These are phyloP conservation scores for Odonthalia washingtoniensis DNA, from an alignment of 31 red algal genomes.

Conservation along the genomic window DNA sequence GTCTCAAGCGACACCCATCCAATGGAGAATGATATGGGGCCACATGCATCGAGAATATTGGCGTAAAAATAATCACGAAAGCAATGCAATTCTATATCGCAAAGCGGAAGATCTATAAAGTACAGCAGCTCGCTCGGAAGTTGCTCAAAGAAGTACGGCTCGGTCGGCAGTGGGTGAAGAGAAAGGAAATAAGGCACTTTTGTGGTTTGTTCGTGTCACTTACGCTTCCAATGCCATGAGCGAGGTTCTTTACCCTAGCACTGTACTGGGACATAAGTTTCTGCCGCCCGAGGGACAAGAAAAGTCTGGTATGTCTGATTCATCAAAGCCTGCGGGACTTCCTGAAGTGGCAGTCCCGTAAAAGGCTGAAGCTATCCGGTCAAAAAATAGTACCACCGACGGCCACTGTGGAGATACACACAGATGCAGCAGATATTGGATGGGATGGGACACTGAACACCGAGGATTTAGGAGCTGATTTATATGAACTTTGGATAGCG, in stretches of 20 bases:
- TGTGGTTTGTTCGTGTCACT: slow-evolving; percentile 45
- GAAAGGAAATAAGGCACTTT: slow-evolving; percentile 6
- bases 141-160: slow-evolving; percentile 13
- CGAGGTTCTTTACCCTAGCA: slow-evolving; percentile 39
- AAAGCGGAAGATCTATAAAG: slow-evolving; percentile 3
- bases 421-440: slow-evolving; percentile 29
- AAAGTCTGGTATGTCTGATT: slow-evolving; percentile 1
- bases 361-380: neutral
- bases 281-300: neutral
- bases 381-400: neutral
- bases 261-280: slow-evolving; percentile 34
- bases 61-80: slow-evolving; percentile 19
- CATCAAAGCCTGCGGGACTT: slow-evolving; percentile 47
- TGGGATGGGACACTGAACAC: slow-evolving; percentile 40
- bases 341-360: neutral
- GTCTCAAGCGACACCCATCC: slow-evolving; percentile 39
- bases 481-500: neutral
- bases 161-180: neutral
- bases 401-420: slow-evolving; percentile 22
- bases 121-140: slow-evolving; percentile 23
- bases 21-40: slow-evolving; percentile 42
- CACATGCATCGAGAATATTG: slow-evolving; percentile 23
- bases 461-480: neutral
- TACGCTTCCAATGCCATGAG: slow-evolving; percentile 46
- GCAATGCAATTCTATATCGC: slow-evolving; percentile 33